These are phyloP conservation scores for Fusarium xyrophilum DNA, from an alignment of 2,329 filamentous ascomycete genomes.

Conservation along the genomic window DNA sequence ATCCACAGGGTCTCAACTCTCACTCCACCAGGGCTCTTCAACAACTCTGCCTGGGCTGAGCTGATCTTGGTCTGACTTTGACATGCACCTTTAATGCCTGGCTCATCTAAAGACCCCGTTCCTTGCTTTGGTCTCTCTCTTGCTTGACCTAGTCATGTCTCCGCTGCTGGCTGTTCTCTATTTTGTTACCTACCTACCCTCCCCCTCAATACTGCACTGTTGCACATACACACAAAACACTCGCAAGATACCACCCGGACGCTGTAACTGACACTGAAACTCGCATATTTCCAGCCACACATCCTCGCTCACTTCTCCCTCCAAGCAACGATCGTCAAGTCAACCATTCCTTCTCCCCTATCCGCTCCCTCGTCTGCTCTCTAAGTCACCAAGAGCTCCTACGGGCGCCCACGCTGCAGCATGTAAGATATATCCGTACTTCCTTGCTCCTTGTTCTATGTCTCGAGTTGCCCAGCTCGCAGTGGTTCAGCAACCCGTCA, in stretches of 20 bases:
- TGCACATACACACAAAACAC: slow-evolving; percentile 28
- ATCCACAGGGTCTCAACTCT: slow-evolving; percentile 27
- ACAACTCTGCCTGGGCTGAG: slow-evolving; percentile 14
- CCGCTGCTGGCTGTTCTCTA: slow-evolving; percentile 9
- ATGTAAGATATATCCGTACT: slow-evolving; percentile 45
- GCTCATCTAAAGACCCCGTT: slow-evolving; percentile 12
- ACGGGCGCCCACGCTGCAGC: slow-evolving; percentile 41
- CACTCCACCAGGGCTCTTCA: slow-evolving; percentile 22
- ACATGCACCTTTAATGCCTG: slow-evolving; percentile 22
- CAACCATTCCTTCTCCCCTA: slow-evolving; percentile 11
- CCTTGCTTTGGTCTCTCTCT: slow-evolving; percentile 14
- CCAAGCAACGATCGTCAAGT: slow-evolving; percentile 8
- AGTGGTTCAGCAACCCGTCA: slow-evolving; percentile 2
- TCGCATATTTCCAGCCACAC: slow-evolving; percentile 38
- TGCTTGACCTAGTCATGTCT: slow-evolving; percentile 17
- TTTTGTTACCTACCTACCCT: slow-evolving; percentile 21
- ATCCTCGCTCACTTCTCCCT: slow-evolving; percentile 12
- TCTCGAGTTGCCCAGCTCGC: slow-evolving; percentile 1
- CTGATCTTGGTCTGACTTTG: slow-evolving; percentile 27
- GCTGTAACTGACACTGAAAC: slow-evolving; percentile 34
- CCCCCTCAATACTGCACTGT: slow-evolving; percentile 22
- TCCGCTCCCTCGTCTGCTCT: slow-evolving; percentile 21
- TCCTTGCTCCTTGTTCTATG: slow-evolving; percentile 5
- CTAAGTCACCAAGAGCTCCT: slow-evolving; percentile 34
- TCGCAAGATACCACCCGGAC: slow-evolving; percentile 27